Conservation (phyloP, 768 basidiomycete species). For the Lentinula edodes region DNA sequence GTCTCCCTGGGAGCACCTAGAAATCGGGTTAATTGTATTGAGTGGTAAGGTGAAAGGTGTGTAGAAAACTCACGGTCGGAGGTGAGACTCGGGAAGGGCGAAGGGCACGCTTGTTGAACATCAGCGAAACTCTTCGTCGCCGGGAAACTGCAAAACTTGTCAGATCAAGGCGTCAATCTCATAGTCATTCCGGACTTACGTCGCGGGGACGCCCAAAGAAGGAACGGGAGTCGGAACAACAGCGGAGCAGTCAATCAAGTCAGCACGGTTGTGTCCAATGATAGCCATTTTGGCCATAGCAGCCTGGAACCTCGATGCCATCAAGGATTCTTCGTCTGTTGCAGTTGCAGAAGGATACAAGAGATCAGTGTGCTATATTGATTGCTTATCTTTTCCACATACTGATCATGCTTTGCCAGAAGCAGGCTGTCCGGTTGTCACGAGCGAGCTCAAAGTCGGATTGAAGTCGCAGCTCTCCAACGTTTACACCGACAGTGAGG, state of each 20-base stretch:
- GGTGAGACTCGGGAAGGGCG: slow-evolving; percentile 3
- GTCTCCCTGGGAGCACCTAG: not conserved
- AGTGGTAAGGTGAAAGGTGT: not conserved
- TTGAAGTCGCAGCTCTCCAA: slow-evolving; percentile 25
- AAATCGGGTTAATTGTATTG: not conserved
- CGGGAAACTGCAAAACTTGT: not conserved
- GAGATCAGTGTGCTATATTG: not conserved
- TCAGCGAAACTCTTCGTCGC: slow-evolving; percentile 5
- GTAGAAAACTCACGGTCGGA: not conserved
- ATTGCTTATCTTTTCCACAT: not conserved
- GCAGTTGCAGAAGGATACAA: not conserved
- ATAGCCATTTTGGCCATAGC: slow-evolving; percentile 16
- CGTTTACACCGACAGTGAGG: not conserved
- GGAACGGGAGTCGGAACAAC: slow-evolving; percentile 15
- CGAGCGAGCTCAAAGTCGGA: slow-evolving; percentile 22
- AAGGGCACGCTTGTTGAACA: not conserved
- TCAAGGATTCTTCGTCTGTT: slow-evolving; percentile 6
- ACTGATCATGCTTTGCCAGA: slow-evolving; percentile 34
- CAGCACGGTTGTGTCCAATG: slow-evolving; percentile 11
- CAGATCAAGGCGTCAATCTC: not conserved
- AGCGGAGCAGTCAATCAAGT: slow-evolving; percentile 15
- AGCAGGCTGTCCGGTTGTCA: slow-evolving; percentile 30
- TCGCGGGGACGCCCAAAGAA: slow-evolving; percentile 10
- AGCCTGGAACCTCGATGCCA: slow-evolving; percentile 9
- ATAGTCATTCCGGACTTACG: not conserved